Evolutionary conservation across 306 rosid species (phyloP).

Genomic region (Fragaria vesca): DNA sequence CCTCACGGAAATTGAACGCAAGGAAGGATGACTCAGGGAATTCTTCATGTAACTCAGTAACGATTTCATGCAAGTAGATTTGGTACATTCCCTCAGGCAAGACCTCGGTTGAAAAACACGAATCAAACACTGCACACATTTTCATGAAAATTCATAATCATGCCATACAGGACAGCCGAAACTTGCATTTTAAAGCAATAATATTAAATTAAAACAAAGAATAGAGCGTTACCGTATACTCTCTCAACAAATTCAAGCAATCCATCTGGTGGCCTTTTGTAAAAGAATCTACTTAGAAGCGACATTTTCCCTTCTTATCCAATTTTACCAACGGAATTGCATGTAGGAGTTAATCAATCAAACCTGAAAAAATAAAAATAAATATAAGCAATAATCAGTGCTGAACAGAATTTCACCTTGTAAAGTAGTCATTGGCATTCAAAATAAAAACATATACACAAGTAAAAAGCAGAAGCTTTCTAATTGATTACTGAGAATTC

Average conservation of each 20-base stretch:
- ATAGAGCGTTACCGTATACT: slow-evolving; percentile 62
- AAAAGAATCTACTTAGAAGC: slow-evolving; percentile 89
- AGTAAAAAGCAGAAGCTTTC: background rate
- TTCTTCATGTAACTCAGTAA: slow-evolving; percentile 81
- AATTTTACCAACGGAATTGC: slow-evolving; percentile 6
- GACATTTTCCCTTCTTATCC: slow-evolving; percentile 49
- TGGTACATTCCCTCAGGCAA: slow-evolving; percentile 85
- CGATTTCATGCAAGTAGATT: slow-evolving; percentile 70
- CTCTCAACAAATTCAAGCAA: slow-evolving; percentile 85
- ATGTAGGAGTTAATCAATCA: slow-evolving; percentile 18
- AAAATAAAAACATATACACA: background rate
- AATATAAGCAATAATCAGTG: background rate
- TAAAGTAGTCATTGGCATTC: background rate
- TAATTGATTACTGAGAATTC: background rate
- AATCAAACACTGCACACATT: slow-evolving; percentile 79
- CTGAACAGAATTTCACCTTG: background rate
- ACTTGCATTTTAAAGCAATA: background rate
- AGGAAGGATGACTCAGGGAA: slow-evolving; percentile 89
- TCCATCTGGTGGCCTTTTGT: slow-evolving; percentile 95
- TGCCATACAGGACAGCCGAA: background rate
- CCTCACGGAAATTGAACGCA: slow-evolving; percentile 93
- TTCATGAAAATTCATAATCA: background rate
- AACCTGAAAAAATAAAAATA: slow-evolving; percentile 22
- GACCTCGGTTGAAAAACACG: slow-evolving; percentile 92
- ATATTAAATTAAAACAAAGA: slow-evolving; percentile 9